Percentiles rank a stretch among this genome's conserved stretches.
phyloP scores from a whole-genome alignment of 1,139 yeast genomes.

The Geotrichum bryndzae region DNA sequence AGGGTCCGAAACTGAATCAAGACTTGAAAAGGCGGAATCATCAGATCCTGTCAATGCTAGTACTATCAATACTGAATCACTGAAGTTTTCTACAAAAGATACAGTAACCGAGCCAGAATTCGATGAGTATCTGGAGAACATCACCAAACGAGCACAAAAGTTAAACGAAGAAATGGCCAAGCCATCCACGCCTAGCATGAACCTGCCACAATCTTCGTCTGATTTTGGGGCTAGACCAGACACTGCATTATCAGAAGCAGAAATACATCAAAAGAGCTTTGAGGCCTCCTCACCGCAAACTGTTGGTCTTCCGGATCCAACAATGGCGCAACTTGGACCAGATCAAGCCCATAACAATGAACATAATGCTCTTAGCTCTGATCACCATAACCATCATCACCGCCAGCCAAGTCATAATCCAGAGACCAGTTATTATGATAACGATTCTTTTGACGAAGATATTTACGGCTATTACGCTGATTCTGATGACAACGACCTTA shows the following conservation, averaged over 20 bases:
- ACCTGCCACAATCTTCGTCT: background rate
- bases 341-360: background rate
- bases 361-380: background rate
- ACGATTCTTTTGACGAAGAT: slow-evolving; percentile 13
- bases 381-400: background rate
- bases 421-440: slow-evolving; percentile 4
- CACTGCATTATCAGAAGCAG: background rate
- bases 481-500: slow-evolving; percentile 3
- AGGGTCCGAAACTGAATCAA: background rate
- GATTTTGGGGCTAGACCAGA: background rate
- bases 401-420: background rate
- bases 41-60: background rate
- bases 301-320: background rate
- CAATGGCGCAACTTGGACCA: background rate
- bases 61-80: background rate
- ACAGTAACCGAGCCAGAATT: background rate
- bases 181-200: background rate
- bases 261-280: background rate
- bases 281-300: background rate
- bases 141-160: slow-evolving; percentile 10
- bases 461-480: slow-evolving; percentile 14
- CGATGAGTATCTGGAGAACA: slow-evolving; percentile 10
- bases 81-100: background rate
- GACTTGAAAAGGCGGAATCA: background rate
- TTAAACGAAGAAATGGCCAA: background rate